These are phyloP conservation scores for Cryptococcus neoformans DNA, from an alignment of 1,284 basidiomycete genomes.

Conservation along the genomic window DNA sequence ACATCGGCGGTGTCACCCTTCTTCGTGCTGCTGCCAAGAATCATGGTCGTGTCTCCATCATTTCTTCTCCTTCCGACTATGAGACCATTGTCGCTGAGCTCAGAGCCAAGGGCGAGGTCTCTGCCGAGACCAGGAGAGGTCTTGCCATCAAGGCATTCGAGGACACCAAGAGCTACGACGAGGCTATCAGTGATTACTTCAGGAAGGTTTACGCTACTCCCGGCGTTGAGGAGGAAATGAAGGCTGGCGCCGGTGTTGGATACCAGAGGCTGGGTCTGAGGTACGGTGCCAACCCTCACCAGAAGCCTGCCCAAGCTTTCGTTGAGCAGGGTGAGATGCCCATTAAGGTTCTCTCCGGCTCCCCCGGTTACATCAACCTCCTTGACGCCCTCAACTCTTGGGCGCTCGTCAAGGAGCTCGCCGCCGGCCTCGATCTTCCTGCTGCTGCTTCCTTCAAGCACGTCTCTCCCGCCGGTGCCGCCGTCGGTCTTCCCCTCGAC, in stretches of 20 bases:
- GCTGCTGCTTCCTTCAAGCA: constrained; percentile 99
- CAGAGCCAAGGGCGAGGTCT: constrained; percentile 65
- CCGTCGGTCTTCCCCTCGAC: constrained; percentile 80
- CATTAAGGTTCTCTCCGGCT: constrained; percentile 91
- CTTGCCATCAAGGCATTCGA: constrained; percentile 98
- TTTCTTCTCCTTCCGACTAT: constrained; percentile 96
- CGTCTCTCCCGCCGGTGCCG: constrained; percentile 95
- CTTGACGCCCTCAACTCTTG: constrained; percentile 97
- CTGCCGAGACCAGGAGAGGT: constrained; percentile 66
- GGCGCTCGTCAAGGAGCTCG: constrained; percentile 91
- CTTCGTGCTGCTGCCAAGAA: constrained; percentile 99
- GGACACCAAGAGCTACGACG: constrained; percentile 92
- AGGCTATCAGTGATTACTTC: constrained; percentile 95
- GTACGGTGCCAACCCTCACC: constrained; percentile 98
- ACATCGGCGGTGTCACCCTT: constrained; percentile 98
- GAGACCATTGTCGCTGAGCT: constrained; percentile 73
- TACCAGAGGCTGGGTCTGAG: constrained; percentile 83
- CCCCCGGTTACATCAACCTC: constrained; percentile 99
- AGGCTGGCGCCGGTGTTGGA: constrained; percentile 58
- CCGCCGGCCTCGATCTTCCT: constrained; percentile 73
- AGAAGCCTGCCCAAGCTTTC: constrained; percentile 97
- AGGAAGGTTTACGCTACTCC: constrained; percentile 88
- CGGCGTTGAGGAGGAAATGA: constrained; percentile 61
- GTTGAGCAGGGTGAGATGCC: constrained; percentile 87
- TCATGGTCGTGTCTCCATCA: constrained; percentile 86